phyloP scores from a whole-genome alignment of 352 stramenopile species.

The Phytopythium sindhum region DNA sequence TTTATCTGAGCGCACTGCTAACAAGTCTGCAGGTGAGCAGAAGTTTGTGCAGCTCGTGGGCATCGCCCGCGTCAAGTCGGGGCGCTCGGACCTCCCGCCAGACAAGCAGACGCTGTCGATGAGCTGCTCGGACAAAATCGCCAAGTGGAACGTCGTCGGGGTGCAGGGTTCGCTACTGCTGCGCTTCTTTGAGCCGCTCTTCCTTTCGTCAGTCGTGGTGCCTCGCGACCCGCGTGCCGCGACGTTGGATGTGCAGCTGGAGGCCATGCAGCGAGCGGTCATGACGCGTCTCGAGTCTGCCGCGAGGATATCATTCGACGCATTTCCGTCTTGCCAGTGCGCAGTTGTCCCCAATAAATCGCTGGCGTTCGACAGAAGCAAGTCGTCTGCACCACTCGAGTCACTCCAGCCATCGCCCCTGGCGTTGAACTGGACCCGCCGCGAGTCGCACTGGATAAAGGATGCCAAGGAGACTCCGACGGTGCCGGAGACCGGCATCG shows the following conservation, averaged over 20 bases:
- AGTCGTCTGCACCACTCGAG: background rate
- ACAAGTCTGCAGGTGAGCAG: background rate
- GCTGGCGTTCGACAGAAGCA: slow-evolving; percentile 10
- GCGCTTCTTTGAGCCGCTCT: slow-evolving; percentile 61
- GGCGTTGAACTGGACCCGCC: slow-evolving; percentile 53
- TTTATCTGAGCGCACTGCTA: background rate
- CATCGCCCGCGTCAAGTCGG: slow-evolving; percentile 87
- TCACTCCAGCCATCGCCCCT: slow-evolving; percentile 15
- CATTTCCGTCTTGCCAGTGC: background rate
- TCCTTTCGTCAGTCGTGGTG: slow-evolving; percentile 46
- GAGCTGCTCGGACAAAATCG: slow-evolving; percentile 94
- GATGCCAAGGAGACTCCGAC: background rate
- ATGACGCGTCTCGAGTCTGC: slow-evolving; percentile 17
- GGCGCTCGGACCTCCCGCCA: slow-evolving; percentile 85
- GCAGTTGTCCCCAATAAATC: slow-evolving; percentile 4
- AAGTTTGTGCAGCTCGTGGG: slow-evolving; percentile 55
- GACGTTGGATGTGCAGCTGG: slow-evolving; percentile 34
- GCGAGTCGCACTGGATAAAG: slow-evolving; percentile 37
- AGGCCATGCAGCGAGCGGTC: slow-evolving; percentile 47
- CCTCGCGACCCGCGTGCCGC: slow-evolving; percentile 31
- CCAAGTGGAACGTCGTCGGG: slow-evolving; percentile 80
- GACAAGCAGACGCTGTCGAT: slow-evolving; percentile 89
- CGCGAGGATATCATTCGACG: background rate
- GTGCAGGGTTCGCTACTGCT: slow-evolving; percentile 77
- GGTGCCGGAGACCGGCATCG: background rate